Base-by-base conservation (phyloP, 2,329 filamentous ascomycete genomes). In the Ceratocystis cacaofunesta region DNA sequence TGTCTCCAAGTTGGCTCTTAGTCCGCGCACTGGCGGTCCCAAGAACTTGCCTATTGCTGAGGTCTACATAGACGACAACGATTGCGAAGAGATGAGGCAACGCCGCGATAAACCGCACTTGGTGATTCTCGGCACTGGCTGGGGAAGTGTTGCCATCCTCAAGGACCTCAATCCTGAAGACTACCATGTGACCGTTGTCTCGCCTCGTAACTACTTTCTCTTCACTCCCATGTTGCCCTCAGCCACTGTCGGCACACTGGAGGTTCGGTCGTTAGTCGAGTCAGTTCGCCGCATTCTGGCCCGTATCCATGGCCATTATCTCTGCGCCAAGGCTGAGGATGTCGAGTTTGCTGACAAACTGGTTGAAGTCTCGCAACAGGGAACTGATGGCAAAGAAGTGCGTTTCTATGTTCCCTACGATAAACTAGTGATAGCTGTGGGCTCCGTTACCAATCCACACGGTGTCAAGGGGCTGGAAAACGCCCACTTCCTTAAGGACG, bases 191-290 rank as follows among this genome's bases (percentile, higher is more conserved):
- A 97, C 92, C 3, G 88, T 99, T 48, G 87, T 99, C 55, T 95
- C 91, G 12, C 92, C 94, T 0, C 88, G 88, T 44, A 97, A 97
- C 72, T 96, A 97, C 77, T 99, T 99, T 77, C 78, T 99, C 41
- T 99, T 99, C 75, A 99, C 94, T 1, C 94, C 94, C 0, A 97
- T 99, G 92, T 80, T 99, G 55, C 94, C 94, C 1, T 96, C 91
- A 43, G 95, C 94, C 6, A 99, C 95, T 0, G 94, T 99, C 5
- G 95, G 95, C 12, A 99, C 94, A 0, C 79, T 99, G 41, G 92
- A 96, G 72, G 78, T 97, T 71, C 82, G 92, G 69, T 96, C 91
- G 62, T 79, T 99, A 67, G 90, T 96, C 50, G 94, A 99, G 75
- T 94, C 94, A 0, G 89, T 99, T 68, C 85, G 94, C 68, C 84